Conservation (phyloP, 2,329 filamentous ascomycete species). For the Alternaria incomplexa region DNA sequence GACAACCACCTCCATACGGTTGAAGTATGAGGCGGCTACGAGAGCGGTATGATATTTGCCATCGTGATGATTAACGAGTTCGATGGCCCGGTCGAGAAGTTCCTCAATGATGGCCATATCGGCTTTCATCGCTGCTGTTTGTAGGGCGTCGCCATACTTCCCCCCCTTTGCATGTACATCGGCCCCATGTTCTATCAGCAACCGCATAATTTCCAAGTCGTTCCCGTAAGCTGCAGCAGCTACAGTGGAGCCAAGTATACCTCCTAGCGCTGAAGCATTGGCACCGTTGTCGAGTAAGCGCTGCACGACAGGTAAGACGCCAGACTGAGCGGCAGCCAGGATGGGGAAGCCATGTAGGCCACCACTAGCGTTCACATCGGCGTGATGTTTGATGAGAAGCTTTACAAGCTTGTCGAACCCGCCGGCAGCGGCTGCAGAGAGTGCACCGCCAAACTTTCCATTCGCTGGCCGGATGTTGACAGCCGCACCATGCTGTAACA, state of each 20-base stretch:
- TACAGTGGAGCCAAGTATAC: slow-evolving; percentile 15
- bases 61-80: slow-evolving; percentile 20
- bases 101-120: slow-evolving; percentile 20
- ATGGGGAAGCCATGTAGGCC: slow-evolving; percentile 22
- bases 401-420: slow-evolving; percentile 13
- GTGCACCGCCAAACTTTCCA: slow-evolving; percentile 21
- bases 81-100: slow-evolving; percentile 18
- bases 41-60: slow-evolving; percentile 31
- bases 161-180: slow-evolving; percentile 23
- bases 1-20: slow-evolving; percentile 20
- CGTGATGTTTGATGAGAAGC: slow-evolving; percentile 18
- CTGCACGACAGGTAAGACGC: slow-evolving; percentile 11
- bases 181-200: slow-evolving; percentile 32
- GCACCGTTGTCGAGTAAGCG: slow-evolving; percentile 22
- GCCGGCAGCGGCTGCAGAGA: slow-evolving; percentile 16
- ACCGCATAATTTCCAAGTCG: slow-evolving; percentile 19
- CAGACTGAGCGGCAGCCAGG: slow-evolving; percentile 24
- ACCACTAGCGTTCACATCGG: slow-evolving; percentile 25
- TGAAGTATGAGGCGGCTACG: slow-evolving; percentile 29
- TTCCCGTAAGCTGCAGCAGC: slow-evolving; percentile 24
- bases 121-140: slow-evolving; percentile 22
- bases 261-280: slow-evolving; percentile 12
- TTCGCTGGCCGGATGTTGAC: slow-evolving; percentile 21
- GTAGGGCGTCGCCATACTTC: slow-evolving; percentile 24
- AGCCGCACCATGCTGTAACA: slow-evolving; percentile 22